phyloP scores from a whole-genome alignment of 768 basidiomycete species.

The Leccinum incarnatum region DNA sequence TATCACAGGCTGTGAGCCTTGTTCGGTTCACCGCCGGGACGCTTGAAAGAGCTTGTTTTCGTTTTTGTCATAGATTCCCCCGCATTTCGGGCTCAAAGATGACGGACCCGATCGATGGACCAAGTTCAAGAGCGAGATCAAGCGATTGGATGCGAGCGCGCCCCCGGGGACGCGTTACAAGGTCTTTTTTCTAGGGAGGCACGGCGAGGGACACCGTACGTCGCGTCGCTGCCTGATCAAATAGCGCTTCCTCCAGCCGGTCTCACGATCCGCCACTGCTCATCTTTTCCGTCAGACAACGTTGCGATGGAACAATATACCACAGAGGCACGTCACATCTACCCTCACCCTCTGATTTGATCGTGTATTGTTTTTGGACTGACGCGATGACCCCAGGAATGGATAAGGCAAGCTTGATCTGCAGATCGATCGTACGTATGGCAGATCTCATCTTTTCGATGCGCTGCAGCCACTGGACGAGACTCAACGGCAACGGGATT shows the following conservation, averaged over 20 bases:
- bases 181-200: constrained; percentile 61
- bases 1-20: constrained; percentile 15
- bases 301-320: constrained; percentile 67
- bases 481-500: constrained; percentile 59
- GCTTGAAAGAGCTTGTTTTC: background rate
- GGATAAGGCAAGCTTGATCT: constrained; percentile 51
- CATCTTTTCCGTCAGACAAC: constrained; percentile 61
- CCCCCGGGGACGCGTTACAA: constrained; percentile 48
- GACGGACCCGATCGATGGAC: constrained; percentile 49
- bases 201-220: constrained; percentile 74
- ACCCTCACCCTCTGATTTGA: background rate
- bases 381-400: constrained; percentile 36
- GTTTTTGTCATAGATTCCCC: constrained; percentile 43
- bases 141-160: constrained; percentile 43
- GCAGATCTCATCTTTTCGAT: background rate
- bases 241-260: background rate
- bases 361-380: background rate
- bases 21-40: background rate
- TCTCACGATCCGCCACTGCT: constrained; percentile 41
- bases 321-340: constrained; percentile 30
- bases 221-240: constrained; percentile 26
- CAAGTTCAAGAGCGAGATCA: constrained; percentile 40
- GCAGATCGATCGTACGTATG: background rate
- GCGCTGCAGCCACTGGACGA: constrained; percentile 48
- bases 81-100: constrained; percentile 59